Percentiles rank a stretch among this genome's conserved stretches.
Evolutionary conservation across 1,139 yeast species (phyloP).

Genomic region (Nakaseomyces kungkrabaensis): DNA sequence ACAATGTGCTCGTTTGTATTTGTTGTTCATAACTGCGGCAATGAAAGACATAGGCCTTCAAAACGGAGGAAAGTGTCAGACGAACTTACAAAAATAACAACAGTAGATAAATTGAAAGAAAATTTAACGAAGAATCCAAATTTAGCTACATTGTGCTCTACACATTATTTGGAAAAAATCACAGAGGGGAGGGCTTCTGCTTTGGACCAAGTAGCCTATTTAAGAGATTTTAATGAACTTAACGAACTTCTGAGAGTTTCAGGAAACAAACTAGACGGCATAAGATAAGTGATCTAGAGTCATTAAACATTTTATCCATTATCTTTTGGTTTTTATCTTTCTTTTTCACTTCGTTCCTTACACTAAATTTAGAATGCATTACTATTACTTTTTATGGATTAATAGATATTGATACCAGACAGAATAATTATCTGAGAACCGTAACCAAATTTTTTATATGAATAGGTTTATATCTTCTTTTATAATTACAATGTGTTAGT

Average conservation of each 20-base stretch:
- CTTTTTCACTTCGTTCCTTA: neutral
- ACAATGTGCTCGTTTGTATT: slow-evolving; percentile 31
- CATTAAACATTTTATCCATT: neutral
- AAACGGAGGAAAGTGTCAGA: slow-evolving; percentile 7
- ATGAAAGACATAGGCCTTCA: slow-evolving; percentile 8
- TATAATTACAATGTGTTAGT: too few species aligned
- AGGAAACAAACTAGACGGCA: slow-evolving; percentile 3
- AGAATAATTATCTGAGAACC: too few species aligned
- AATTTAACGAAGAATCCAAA: neutral
- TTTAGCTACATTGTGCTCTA: neutral
- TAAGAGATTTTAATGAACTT: slow-evolving; percentile 3
- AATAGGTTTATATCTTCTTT: too few species aligned
- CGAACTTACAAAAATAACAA: neutral
- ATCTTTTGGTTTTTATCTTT: neutral
- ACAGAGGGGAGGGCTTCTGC: neutral
- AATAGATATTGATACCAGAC: too few species aligned
- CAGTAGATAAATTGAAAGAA: neutral
- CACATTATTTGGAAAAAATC: neutral
- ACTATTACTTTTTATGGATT: too few species aligned
- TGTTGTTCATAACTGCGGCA: slow-evolving; percentile 11
- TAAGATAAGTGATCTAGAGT: neutral
- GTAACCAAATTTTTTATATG: too few species aligned
- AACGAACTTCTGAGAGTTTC: slow-evolving; percentile 1
- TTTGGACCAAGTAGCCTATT: neutral
- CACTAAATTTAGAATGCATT: too few species aligned